A percentile compares a stretch with the other conserved stretches of the same genome.
These are phyloP conservation scores for Thalia dealbata DNA, from an alignment of 176 grass and related monocot species.

Conservation along the genomic window DNA sequence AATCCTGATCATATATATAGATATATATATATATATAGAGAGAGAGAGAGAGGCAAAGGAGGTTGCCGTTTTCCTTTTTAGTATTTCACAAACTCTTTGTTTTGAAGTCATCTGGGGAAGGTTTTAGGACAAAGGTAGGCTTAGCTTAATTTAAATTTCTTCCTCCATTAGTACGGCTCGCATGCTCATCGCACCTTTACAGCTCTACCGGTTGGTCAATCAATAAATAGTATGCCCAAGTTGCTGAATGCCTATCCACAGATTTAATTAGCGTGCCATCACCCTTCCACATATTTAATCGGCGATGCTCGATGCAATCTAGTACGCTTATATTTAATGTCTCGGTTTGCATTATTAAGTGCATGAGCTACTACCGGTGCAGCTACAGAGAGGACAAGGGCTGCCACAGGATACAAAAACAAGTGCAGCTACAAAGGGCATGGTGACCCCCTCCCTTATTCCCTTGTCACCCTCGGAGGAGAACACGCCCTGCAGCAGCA, in stretches of 20 bases:
- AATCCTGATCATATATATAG: too few species aligned
- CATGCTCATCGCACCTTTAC: neutral
- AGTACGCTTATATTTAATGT: too few species aligned
- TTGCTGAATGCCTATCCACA: too few species aligned
- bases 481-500: neutral
- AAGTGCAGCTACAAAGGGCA: constrained; percentile 25
- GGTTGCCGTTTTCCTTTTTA: neutral
- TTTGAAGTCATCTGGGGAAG: neutral
- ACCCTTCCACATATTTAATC: too few species aligned
- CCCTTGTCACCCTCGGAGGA: constrained; percentile 18
- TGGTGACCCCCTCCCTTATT: constrained; percentile 21
- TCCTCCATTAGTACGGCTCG: too few species aligned
- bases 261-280: too few species aligned
- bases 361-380: constrained; percentile 30
- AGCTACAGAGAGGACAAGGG: constrained; percentile 26
- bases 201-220: neutral
- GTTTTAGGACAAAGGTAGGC: neutral
- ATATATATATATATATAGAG: too few species aligned
- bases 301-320: too few species aligned
- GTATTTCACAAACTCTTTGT: too few species aligned
- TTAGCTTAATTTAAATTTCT: neutral
- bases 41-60: too few species aligned
- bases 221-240: too few species aligned
- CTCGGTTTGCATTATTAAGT: neutral
- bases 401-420: constrained; percentile 26